A percentile compares a stretch with the other conserved stretches of the same genome.
phyloP scores from a whole-genome alignment of 2,329 filamentous ascomycete genomes.

The Dryadomyces quercivorus region DNA sequence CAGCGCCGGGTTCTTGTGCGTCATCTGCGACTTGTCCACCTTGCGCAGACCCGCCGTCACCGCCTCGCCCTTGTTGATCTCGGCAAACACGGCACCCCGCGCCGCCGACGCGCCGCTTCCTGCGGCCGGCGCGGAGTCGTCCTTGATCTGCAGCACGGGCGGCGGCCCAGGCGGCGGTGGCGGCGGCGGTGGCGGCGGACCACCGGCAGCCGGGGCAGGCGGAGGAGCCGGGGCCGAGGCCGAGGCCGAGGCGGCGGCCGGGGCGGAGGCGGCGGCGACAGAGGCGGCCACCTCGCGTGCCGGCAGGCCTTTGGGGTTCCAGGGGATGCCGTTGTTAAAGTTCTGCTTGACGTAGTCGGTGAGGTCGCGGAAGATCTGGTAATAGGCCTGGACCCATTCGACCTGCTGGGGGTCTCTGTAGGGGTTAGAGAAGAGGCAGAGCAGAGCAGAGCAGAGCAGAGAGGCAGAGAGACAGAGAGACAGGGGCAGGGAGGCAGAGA shows the following conservation, averaged over 20 bases:
- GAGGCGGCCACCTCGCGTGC: constrained; percentile 54
- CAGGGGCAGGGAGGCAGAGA: too few relatives aligned
- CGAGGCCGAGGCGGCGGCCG: constrained; percentile 19
- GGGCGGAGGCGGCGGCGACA: constrained; percentile 33
- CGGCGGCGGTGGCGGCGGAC: constrained; percentile 50
- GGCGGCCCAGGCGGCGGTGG: constrained; percentile 61
- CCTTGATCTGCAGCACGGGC: constrained; percentile 49
- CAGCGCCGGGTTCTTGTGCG: constrained; percentile 90
- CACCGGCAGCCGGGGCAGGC: constrained; percentile 37
- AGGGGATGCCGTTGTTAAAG: constrained; percentile 66
- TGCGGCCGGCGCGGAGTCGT: constrained; percentile 30
- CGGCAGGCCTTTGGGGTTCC: constrained; percentile 70
- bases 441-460: too few relatives aligned
- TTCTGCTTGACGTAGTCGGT: constrained; percentile 74
- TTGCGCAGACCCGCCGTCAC: constrained; percentile 84
- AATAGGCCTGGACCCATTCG: constrained; percentile 88
- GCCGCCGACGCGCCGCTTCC: constrained; percentile 37
- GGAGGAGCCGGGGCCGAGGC: constrained; percentile 24
- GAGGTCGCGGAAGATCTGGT: constrained; percentile 76
- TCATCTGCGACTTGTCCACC: constrained; percentile 93
- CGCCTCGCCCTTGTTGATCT: constrained; percentile 78
- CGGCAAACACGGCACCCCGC: constrained; percentile 78
- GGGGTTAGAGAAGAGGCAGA: not conserved
- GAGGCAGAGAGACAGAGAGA: too few relatives aligned
- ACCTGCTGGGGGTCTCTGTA: constrained; percentile 64